These are phyloP conservation scores for Chaetomium strumarium DNA, from an alignment of 2,329 filamentous ascomycete species.

Conservation along the genomic window DNA sequence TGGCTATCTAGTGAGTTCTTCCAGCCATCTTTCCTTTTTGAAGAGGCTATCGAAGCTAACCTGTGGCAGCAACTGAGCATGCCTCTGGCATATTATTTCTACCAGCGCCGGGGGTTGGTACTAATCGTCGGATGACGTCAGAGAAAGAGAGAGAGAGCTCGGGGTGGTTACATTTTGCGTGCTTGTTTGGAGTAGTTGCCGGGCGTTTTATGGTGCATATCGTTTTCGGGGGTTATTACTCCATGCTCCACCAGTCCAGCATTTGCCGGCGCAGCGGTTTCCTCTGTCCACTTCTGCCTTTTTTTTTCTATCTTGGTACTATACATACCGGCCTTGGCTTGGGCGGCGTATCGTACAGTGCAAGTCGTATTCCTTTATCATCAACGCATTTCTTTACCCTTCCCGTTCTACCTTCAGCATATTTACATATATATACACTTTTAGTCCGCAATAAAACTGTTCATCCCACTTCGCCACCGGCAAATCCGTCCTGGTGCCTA, in stretches of 20 bases:
- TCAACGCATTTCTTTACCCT: background rate
- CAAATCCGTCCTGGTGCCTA: background rate
- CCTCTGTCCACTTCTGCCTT: background rate
- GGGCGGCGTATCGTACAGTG: background rate
- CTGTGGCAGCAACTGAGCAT: constrained; percentile 11
- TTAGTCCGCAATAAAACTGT: constrained; percentile 5
- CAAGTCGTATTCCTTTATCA: background rate
- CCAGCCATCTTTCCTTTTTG: background rate
- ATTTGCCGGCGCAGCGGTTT: background rate
- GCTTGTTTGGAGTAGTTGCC: too few species aligned
- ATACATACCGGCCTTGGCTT: background rate
- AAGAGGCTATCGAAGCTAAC: background rate
- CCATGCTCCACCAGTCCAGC: too few species aligned
- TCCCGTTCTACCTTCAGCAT: background rate
- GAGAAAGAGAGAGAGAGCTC: too few species aligned
- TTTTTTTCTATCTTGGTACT: background rate
- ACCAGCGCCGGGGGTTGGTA: too few species aligned
- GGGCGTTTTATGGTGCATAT: too few species aligned
- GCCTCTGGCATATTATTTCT: background rate
- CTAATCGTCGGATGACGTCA: too few species aligned
- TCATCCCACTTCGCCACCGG: background rate
- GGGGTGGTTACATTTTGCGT: too few species aligned
- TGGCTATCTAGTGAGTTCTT: constrained; percentile 86
- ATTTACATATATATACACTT: constrained; percentile 1
- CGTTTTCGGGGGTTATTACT: too few species aligned